Conservation (phyloP, 2,329 filamentous ascomycete genomes). For the Knufia petricola region DNA sequence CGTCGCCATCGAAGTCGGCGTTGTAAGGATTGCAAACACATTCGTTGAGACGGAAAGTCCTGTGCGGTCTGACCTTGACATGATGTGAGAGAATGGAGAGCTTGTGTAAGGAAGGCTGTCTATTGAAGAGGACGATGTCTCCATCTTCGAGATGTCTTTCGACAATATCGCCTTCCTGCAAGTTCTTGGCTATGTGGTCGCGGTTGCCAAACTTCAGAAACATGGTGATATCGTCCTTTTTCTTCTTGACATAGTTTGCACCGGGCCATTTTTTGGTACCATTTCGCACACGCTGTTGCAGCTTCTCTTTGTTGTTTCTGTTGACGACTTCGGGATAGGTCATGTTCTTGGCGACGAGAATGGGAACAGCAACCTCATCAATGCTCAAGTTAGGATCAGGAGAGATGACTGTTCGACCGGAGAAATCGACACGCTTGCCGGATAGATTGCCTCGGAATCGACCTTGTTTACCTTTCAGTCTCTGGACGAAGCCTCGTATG, state of each 20-base stretch:
- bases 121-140: conserved; percentile 95
- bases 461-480: conserved; percentile 93
- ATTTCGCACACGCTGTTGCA: conserved; percentile 63
- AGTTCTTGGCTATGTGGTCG: conserved; percentile 59
- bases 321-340: conserved; percentile 90
- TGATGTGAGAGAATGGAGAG: conserved; percentile 96
- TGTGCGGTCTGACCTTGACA: conserved; percentile 86
- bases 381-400: conserved; percentile 91
- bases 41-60: conserved; percentile 93
- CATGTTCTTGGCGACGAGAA: conserved; percentile 87
- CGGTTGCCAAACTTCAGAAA: conserved; percentile 67
- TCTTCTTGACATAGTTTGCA: conserved; percentile 70
- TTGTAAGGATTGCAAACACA: conserved; percentile 98
- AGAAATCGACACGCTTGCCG: conserved; percentile 97
- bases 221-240: conserved; percentile 55
- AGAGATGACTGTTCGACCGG: conserved; percentile 92
- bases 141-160: conserved; percentile 92
- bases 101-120: conserved; percentile 94
- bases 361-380: conserved; percentile 85
- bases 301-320: conserved; percentile 72
- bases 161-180: conserved; percentile 77
- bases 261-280: conserved; percentile 76
- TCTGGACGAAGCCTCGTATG: conserved; percentile 87
- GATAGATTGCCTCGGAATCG: conserved; percentile 95
- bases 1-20: conserved; percentile 96